Base-by-base conservation (phyloP, 2,329 filamentous ascomycete species). In the Pseudogymnoascus sp. region DNA sequence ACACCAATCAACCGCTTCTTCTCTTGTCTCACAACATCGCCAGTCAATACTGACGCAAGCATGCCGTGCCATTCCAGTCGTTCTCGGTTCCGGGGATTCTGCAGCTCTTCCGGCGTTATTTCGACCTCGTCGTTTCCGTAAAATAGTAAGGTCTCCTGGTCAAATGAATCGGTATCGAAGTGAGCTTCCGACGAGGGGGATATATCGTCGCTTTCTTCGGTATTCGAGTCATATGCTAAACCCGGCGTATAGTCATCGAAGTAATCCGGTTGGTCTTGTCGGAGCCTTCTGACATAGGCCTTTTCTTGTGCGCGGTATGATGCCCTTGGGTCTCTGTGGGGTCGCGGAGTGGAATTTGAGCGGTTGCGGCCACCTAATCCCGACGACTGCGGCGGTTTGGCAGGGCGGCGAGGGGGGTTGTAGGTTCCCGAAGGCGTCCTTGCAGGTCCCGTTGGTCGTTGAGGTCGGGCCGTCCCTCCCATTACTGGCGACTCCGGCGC, bases 21-120 rank as follows among this genome's bases (percentile, higher is more conserved):
- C 78, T 99, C 95, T 75, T 99, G 95, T 71, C 91, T 91, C 64
- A 99, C 93, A 7, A 99, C 95, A 74, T 99, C 95, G 68, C 95
- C 95, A 0, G 93, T 97, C 68, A 99, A 79, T 3, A 99, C 95
- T 12, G 93, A 96, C 65, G 93, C 91, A 63, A 99, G 79, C 95
- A 99, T 99, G 2, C 91, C 91, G 76, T 99, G 93, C 95, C 95
- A 99, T 76, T 99, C 95, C 24, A 99, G 80, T 50, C 93, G 83
- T 75, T 98, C 95, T 65, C 93, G 84, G 72, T 93, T 97, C 66
- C 88, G 86, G 0, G 92, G 90, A 70, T 97, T 90, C 75, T 90
- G 89, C 61, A 98, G 77, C 74, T 99, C 95, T 71, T 98, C 95
- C 24, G 91, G 82, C 3, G 91, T 95, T 0, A 93, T 93, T 70